Percentiles rank a stretch among this genome's conserved stretches.
Evolutionary conservation across 352 stramenopile genomes (phyloP).

Genomic region (Elongisporangium anandrum): DNA sequence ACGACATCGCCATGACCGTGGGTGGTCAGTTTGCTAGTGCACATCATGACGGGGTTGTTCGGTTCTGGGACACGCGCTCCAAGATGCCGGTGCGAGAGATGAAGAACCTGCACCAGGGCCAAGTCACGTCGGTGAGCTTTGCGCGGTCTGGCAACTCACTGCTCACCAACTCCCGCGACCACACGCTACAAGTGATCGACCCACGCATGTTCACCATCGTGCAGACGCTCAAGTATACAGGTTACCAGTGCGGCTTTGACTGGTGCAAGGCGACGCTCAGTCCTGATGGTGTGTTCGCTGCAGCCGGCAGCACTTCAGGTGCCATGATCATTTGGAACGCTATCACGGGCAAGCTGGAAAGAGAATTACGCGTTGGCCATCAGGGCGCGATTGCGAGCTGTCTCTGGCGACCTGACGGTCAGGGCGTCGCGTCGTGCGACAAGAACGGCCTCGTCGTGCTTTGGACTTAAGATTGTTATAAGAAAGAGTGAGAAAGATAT

Average conservation of each 20-base stretch:
- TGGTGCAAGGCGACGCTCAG: constrained; percentile 79
- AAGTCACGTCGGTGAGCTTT: constrained; percentile 78
- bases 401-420: constrained; percentile 65
- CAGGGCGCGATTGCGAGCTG: constrained; percentile 73
- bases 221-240: constrained; percentile 32
- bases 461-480: too few species aligned
- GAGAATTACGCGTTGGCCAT: constrained; percentile 50
- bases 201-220: constrained; percentile 54
- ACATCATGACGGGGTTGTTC: constrained; percentile 72
- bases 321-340: constrained; percentile 66
- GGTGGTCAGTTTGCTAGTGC: constrained; percentile 72
- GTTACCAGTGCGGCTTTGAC: constrained; percentile 75
- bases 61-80: constrained; percentile 72
- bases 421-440: constrained; percentile 65
- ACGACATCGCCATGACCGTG: constrained; percentile 58
- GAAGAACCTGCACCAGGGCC: constrained; percentile 49
- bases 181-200: constrained; percentile 66
- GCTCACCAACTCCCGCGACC: constrained; percentile 76
- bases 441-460: constrained; percentile 82
- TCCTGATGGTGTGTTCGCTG: constrained; percentile 53
- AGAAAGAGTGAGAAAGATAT: constrained; percentile 24
- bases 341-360: constrained; percentile 41
- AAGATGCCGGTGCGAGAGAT: constrained; percentile 51
- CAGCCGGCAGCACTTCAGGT: constrained; percentile 47
- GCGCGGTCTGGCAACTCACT: constrained; percentile 26